Evolutionary conservation across 2,329 filamentous ascomycete species (phyloP).

Genomic region (Huntiella abstrusa): DNA sequence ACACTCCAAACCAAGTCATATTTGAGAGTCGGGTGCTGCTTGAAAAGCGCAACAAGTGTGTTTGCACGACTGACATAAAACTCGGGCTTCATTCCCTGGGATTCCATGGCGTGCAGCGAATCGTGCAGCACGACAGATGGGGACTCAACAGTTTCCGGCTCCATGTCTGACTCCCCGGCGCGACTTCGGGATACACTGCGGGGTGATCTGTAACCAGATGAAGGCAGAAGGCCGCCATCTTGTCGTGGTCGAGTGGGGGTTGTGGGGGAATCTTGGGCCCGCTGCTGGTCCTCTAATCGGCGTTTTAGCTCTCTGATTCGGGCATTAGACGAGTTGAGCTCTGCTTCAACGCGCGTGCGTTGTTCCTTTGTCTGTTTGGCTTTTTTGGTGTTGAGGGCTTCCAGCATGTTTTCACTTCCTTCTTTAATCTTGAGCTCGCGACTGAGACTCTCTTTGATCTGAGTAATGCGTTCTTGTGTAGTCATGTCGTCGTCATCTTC

Average conservation of each 20-base stretch:
- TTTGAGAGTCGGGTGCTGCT: slow-evolving; percentile 77
- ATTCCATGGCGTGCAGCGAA: slow-evolving; percentile 73
- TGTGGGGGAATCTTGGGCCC: slow-evolving; percentile 25
- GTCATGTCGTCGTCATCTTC: slow-evolving; percentile 38
- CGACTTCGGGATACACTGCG: slow-evolving; percentile 35
- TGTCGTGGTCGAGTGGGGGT: slow-evolving; percentile 35
- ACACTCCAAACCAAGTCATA: slow-evolving; percentile 94
- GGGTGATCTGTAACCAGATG: slow-evolving; percentile 35
- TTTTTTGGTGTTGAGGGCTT: slow-evolving; percentile 86
- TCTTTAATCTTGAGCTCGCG: slow-evolving; percentile 97
- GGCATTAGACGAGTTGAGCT: slow-evolving; percentile 73
- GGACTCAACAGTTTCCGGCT: slow-evolving; percentile 53
- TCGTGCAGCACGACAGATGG: slow-evolving; percentile 84
- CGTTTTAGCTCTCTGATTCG: slow-evolving; percentile 42
- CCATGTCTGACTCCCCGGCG: slow-evolving; percentile 40
- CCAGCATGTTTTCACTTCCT: slow-evolving; percentile 92
- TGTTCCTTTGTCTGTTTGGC: slow-evolving; percentile 88
- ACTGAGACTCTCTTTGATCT: slow-evolving; percentile 67
- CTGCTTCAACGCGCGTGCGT: slow-evolving; percentile 59
- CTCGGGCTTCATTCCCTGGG: slow-evolving; percentile 72
- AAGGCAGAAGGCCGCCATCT: slow-evolving; percentile 29
- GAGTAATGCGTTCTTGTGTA: slow-evolving; percentile 54
- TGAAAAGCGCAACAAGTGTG: slow-evolving; percentile 88
- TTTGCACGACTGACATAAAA: slow-evolving; percentile 93
- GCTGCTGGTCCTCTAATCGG: slow-evolving; percentile 41